Base-by-base conservation (phyloP, 768 basidiomycete species). In the Imleria badia region DNA sequence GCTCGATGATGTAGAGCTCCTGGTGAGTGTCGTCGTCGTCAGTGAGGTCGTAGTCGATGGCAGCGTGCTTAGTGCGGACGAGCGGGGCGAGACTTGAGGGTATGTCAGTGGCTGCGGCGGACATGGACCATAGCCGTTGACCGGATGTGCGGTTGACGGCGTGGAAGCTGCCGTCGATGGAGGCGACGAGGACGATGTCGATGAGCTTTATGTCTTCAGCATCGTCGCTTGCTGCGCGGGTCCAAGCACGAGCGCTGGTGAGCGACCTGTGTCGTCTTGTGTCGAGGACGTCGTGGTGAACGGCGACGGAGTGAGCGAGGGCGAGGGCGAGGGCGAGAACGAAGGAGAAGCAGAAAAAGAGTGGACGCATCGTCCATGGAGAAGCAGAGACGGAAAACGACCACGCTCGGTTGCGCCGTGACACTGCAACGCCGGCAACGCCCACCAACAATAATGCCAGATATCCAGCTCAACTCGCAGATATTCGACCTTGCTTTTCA, bases 91-190 rank as follows among this genome's bases (percentile, higher is more conserved):
- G 78, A 17, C 81, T 76, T n/a, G 81, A 72, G 0, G 84, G 81
- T 8, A 76, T 69, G 15, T 46, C 64, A 26, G 77, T 66, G 38
- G 82, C 71, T 44, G 80, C 79, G 15, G 85, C 81, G 9, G 86
- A 81, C 85, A 94, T 89, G 34, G 92, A 93, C 96, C 96, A 99
- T 1, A 94, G 76, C 10, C 82, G 77, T 15, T 81, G 80, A 1
- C 96, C 96, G 0, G 87, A 87, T 0, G 87, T 86, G 56, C 96
- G 78, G 66, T 96, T 94, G 59, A 98, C 78, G 0, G 94, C 97
- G 75, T 98, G 95, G 33, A 99, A 86, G 54, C 86, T 92, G 23
- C 96, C 96, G 72, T 98, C 95, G 26, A 99, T 86, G 8, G 94
- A 94, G 1, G 94, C 91, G 12, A 96, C 81, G 17, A 99, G 82